A percentile compares a stretch with the other conserved stretches of the same genome.
Conservation (phyloP, 2,329 filamentous ascomycete species). For the Cladosporium phlei region DNA sequence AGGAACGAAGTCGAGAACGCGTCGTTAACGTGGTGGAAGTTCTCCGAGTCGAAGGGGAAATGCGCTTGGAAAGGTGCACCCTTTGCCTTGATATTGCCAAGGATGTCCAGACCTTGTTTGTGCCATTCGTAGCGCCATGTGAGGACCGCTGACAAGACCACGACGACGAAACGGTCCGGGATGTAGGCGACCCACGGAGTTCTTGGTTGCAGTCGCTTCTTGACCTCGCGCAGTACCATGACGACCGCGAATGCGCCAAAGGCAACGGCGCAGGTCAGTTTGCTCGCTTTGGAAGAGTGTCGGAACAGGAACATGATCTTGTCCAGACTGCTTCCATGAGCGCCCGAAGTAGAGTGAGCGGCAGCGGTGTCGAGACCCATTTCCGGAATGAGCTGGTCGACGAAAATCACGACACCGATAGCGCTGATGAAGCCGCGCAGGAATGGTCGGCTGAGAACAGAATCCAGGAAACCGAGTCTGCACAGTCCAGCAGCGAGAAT, state of each 20-base stretch:
- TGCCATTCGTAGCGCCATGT: conserved; percentile 77
- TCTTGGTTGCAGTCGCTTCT: conserved; percentile 71
- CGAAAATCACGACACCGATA: conserved; percentile 91
- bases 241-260: conserved; percentile 78
- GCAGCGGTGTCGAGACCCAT: conserved; percentile 69
- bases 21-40: conserved; percentile 77
- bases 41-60: conserved; percentile 73
- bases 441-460: conserved; percentile 87
- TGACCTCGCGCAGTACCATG: conserved; percentile 78
- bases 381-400: conserved; percentile 90
- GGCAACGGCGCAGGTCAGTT: conserved; percentile 70
- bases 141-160: conserved; percentile 76
- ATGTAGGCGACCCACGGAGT: conserved; percentile 80
- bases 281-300: conserved; percentile 63
- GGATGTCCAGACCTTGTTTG: conserved; percentile 69
- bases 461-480: conserved; percentile 86
- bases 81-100: conserved; percentile 74
- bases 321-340: conserved; percentile 79
- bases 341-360: conserved; percentile 56
- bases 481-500: conserved; percentile 84
- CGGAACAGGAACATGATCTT: conserved; percentile 75
- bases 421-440: conserved; percentile 93
- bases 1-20: conserved; percentile 88
- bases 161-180: conserved; percentile 85
- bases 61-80: conserved; percentile 72